Evolutionary conservation across 2,329 filamentous ascomycete species (phyloP), one percentile per base, ranked within the genome.

Genomic region (Penicillium sp.): DNA sequence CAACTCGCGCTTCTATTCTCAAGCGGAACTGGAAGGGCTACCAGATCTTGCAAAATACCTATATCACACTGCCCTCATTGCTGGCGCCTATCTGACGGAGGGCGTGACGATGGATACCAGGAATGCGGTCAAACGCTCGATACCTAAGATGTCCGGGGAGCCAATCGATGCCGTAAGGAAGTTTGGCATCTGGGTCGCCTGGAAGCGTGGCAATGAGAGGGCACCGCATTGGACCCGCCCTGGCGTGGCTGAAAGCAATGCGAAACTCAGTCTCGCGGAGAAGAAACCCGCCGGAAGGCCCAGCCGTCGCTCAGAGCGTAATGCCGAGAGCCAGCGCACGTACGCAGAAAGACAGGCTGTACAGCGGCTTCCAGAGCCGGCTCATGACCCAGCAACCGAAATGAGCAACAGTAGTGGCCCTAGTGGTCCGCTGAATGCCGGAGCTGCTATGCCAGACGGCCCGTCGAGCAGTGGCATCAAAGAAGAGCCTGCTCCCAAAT

Each of bases 121-220:
- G 53, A 81, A 81, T 52, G 78, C 79, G 3, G 78, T 85, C 44
- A 77, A 75, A 52, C 75, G 74, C 28, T 82, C 80, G 3, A 83
- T 85, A 48, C 82, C 82, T 0, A 84, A 83, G 64, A 75, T 74
- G 26, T 70, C 77, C 50, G 78, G 77, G 33, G 81, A 85, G 48
- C 80, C 81, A 5, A 64, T 83, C 15, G 75, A 79, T 26, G 66
- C 78, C 29, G 76, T 80, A 48, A 75, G 77, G 57, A 75, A 68
- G 15, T 84, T 85, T 55, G 81, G 80, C 4, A 71, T 83, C 49
- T 85, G 82, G 82, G 75, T 79, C 50, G 79, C 81, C 3, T 84
- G 81, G 81, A 84, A 85, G 63, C 76, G 78, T 48, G 82, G 82
- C 9, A 82, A 83, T 59, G 80, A 83, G 55, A 70, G 70, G 49